Percentiles rank a stretch among this genome's conserved stretches.
Conservation (phyloP, 352 stramenopile genomes). For the Plasmopara viticola region DNA sequence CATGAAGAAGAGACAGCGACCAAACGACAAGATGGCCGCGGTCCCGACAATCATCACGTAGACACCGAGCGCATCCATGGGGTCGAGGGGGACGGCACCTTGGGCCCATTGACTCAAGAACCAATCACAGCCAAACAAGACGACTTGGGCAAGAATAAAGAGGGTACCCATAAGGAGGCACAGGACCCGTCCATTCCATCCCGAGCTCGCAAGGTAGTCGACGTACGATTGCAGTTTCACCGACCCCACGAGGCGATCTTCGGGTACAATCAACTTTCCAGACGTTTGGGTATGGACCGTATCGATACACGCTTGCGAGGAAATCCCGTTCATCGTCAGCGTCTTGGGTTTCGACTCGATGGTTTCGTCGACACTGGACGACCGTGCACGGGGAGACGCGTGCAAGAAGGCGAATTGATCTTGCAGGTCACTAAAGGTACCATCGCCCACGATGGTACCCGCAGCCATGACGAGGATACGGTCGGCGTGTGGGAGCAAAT, state of each 20-base stretch:
- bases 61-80: conserved; percentile 29
- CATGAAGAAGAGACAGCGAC: conserved; percentile 42
- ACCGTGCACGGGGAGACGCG: conserved; percentile 4
- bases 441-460: conserved; percentile 76
- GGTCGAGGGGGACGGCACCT: conserved; percentile 19
- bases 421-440: conserved; percentile 61
- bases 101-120: conserved; percentile 49
- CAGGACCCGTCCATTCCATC: conserved; percentile 38
- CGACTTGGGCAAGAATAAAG: conserved; percentile 37
- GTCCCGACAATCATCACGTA: conserved; percentile 35
- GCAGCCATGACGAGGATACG: conserved; percentile 65
- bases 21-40: conserved; percentile 27
- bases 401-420: conserved; percentile 27
- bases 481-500: conserved; percentile 70
- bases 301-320: neutral
- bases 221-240: conserved; percentile 39
- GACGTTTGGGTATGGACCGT: neutral
- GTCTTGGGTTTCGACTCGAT: neutral
- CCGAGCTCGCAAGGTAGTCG: conserved; percentile 41
- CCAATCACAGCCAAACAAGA: conserved; percentile 45
- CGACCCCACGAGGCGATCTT: conserved; percentile 36
- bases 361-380: neutral
- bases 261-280: conserved; percentile 34
- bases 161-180: conserved; percentile 20
- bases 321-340: neutral